Conservation (phyloP, 257 asterid genomes). For the Jacaranda copaia region DNA sequence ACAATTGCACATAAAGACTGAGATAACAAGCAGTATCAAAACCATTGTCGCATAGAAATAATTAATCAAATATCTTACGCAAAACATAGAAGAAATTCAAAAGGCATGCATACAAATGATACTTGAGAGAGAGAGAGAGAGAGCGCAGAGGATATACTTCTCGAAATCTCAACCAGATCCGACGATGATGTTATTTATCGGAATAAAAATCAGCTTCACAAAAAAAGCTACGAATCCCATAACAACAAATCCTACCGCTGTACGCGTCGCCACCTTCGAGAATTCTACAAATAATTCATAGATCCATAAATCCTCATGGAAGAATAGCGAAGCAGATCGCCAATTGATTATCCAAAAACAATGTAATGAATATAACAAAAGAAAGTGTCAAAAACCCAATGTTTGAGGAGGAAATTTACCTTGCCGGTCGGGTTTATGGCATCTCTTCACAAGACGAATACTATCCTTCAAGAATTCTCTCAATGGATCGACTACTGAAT, state of each 20-base stretch:
- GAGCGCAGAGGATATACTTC: not conserved
- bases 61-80: no score
- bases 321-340: not conserved
- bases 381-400: not conserved
- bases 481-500: slow-evolving; percentile 37
- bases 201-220: slow-evolving; percentile 40
- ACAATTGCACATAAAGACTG: no score
- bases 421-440: slow-evolving; percentile 42
- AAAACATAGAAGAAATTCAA: no score
- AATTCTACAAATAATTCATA: slow-evolving; percentile 26
- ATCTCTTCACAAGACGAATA: slow-evolving; percentile 38
- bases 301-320: not conserved
- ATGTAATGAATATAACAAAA: not conserved
- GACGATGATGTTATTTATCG: slow-evolving; percentile 42
- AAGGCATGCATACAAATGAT: no score
- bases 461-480: slow-evolving; percentile 41
- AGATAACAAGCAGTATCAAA: not conserved
- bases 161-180: slow-evolving; percentile 31
- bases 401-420: slow-evolving; percentile 16
- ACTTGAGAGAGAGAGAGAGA: not conserved
- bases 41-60: not conserved
- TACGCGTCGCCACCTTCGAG: slow-evolving; percentile 42
- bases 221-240: slow-evolving; percentile 44
- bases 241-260: slow-evolving; percentile 42
- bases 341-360: not conserved